Conservation (phyloP, 2,329 filamentous ascomycete species). For the Catunica adiposa region DNA sequence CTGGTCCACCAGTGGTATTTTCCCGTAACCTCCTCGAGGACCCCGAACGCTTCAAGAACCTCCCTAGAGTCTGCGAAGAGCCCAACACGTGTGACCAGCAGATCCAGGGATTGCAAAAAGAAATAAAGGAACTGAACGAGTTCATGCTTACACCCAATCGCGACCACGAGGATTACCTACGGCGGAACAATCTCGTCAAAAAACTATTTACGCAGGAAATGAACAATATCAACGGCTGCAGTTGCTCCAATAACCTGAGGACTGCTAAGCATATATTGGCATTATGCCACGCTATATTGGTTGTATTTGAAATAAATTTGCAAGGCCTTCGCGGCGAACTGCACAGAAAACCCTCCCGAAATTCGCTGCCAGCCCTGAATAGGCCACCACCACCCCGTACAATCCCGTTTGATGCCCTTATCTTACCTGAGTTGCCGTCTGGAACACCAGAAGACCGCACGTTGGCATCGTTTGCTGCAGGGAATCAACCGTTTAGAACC, state of each 20-base stretch:
- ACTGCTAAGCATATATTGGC: slow-evolving; percentile 2
- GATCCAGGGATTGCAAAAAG: background rate
- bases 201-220: slow-evolving; percentile 4
- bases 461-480: background rate
- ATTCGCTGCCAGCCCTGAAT: background rate
- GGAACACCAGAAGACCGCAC: background rate
- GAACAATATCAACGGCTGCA: background rate
- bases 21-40: background rate
- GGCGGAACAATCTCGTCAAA: background rate
- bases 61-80: background rate
- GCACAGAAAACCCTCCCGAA: background rate
- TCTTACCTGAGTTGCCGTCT: slow-evolving; percentile 3
- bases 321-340: slow-evolving; percentile 1
- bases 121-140: background rate
- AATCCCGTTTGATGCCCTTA: slow-evolving; percentile 2
- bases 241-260: slow-evolving; percentile 1
- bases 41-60: background rate
- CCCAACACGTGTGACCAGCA: background rate
- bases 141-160: background rate
- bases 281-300: slow-evolving; percentile 6
- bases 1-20: background rate
- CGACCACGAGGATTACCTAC: background rate
- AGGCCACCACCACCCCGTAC: background rate
- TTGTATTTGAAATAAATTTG: slow-evolving; percentile 8
- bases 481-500: background rate